Conservation (phyloP, 202 grass and related monocot genomes). For the Musa balbisiana region DNA sequence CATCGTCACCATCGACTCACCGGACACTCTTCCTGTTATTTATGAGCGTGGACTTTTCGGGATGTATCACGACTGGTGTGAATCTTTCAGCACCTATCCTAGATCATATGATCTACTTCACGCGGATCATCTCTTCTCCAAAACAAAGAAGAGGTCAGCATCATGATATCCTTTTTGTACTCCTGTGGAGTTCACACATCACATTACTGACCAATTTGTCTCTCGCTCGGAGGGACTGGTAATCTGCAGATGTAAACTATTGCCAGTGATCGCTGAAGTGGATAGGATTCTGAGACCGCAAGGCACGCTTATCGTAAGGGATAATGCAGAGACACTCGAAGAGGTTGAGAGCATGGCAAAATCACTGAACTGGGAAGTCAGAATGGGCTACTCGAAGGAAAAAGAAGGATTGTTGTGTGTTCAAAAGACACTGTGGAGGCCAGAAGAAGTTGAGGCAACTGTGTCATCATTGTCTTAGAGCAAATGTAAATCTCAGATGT, state of each 20-base stretch:
- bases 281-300: conserved; percentile 77
- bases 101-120: conserved; percentile 93
- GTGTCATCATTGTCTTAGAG: conserved; percentile 22
- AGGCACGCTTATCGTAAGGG: conserved; percentile 69
- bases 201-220: no score
- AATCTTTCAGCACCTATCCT: conserved; percentile 96
- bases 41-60: conserved; percentile 86
- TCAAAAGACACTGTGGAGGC: conserved; percentile 82
- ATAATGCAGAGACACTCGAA: conserved; percentile 55
- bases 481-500: neutral
- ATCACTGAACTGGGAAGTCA: conserved; percentile 77
- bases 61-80: conserved; percentile 97
- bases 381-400: conserved; percentile 60
- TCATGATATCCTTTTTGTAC: no score
- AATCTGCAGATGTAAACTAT: conserved; percentile 49
- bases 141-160: conserved; percentile 50
- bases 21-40: conserved; percentile 83
- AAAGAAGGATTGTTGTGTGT: conserved; percentile 68
- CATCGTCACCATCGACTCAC: conserved; percentile 70
- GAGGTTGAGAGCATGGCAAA: conserved; percentile 58
- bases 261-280: conserved; percentile 66
- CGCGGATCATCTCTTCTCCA: conserved; percentile 92
- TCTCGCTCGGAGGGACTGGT: neutral
- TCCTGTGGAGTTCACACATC: no score
- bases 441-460: conserved; percentile 39